phyloP scores from a whole-genome alignment of 495 filamentous ascomycete genomes.

The Chaetomium fimeti region DNA sequence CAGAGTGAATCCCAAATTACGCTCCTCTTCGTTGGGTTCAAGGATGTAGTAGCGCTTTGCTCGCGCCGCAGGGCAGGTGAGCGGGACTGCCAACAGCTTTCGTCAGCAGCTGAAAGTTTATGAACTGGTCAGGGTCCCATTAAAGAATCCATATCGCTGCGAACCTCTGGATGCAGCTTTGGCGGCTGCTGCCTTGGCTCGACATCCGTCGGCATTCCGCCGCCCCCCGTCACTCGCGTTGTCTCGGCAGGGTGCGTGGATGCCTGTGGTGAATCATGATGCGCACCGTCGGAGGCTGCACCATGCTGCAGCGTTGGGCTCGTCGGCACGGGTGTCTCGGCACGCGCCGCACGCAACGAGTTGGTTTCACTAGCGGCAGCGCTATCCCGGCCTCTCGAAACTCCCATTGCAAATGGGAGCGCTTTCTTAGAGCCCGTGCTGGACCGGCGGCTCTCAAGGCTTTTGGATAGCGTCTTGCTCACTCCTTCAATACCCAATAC shows the following conservation, averaged over 20 bases:
- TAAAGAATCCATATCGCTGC: constrained; percentile 36
- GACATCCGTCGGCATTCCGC: constrained; percentile 7
- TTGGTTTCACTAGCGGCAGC: constrained; percentile 53
- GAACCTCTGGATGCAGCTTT: constrained; percentile 34
- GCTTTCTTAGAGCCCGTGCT: constrained; percentile 78
- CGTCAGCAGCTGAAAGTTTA: constrained; percentile 25
- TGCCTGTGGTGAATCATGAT: constrained; percentile 12
- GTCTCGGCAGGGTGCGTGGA: constrained; percentile 9
- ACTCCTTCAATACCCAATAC: constrained; percentile 62
- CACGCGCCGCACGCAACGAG: constrained; percentile 42
- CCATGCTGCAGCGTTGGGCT: constrained; percentile 40
- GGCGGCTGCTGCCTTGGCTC: constrained; percentile 21
- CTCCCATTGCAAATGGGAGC: constrained; percentile 45
- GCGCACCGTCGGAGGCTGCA: constrained; percentile 4
- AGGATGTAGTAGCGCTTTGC: constrained; percentile 31
- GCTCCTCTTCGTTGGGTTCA: constrained; percentile 43
- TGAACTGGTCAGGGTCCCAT: constrained; percentile 31
- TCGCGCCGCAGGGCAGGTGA: constrained; percentile 32
- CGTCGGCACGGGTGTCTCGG: constrained; percentile 38
- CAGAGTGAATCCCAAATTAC: constrained; percentile 58
- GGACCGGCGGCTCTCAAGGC: constrained; percentile 84
- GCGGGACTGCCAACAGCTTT: constrained; percentile 24
- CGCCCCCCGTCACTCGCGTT: constrained; percentile 3
- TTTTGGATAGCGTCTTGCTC: constrained; percentile 76
- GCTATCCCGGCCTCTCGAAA: constrained; percentile 42